Conservation (phyloP, 352 stramenopile species). For the Globisporangium takayamanum region DNA sequence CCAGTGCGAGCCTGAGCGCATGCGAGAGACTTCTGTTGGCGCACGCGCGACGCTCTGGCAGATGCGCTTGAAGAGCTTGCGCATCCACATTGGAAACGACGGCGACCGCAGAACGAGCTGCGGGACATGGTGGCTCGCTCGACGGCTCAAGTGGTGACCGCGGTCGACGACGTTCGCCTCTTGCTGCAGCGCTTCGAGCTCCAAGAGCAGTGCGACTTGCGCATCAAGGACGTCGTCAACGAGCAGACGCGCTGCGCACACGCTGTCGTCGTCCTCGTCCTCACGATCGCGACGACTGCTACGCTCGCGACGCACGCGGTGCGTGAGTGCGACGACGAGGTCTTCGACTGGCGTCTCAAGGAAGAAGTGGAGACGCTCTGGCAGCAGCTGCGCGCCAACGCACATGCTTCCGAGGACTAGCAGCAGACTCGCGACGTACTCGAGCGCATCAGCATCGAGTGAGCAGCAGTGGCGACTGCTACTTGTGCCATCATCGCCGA, state of each 20-base stretch:
- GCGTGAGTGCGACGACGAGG: slow-evolving; percentile 12
- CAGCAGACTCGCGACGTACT: slow-evolving; percentile 20
- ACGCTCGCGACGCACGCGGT: neutral
- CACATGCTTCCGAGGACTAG: slow-evolving; percentile 18
- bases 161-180: slow-evolving; percentile 14
- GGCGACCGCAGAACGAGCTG: slow-evolving; percentile 16
- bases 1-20: slow-evolving; percentile 12
- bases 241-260: slow-evolving; percentile 3
- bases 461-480: slow-evolving; percentile 13
- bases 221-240: slow-evolving; percentile 40
- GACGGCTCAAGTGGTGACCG: slow-evolving; percentile 12
- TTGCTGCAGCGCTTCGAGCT: slow-evolving; percentile 30
- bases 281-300: neutral
- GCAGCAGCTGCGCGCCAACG: slow-evolving; percentile 18
- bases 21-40: neutral
- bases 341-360: slow-evolving; percentile 9
- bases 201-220: slow-evolving; percentile 40
- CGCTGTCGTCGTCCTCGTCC: neutral
- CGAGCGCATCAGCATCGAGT: slow-evolving; percentile 17
- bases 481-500: neutral
- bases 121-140: slow-evolving; percentile 16
- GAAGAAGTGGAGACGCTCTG: slow-evolving; percentile 21
- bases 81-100: slow-evolving; percentile 22
- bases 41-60: slow-evolving; percentile 22
- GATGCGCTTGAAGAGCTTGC: slow-evolving; percentile 42